Conservation (phyloP, 2,329 filamentous ascomycete genomes). For the Septoria petroselini region DNA sequence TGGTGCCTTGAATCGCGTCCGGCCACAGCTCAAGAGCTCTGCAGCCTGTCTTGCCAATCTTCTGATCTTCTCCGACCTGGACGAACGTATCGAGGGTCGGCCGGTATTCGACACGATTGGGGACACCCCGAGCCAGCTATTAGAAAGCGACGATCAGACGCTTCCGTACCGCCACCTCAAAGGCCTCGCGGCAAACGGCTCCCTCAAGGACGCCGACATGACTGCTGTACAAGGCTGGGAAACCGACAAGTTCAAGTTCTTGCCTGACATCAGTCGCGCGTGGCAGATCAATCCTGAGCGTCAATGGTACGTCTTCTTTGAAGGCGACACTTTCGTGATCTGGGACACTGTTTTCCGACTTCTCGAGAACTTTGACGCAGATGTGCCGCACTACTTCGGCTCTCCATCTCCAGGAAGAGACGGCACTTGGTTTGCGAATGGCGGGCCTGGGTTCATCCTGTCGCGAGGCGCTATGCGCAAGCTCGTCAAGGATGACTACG, state of each 20-base stretch:
- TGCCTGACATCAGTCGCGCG: conserved; percentile 51
- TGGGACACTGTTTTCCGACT: conserved; percentile 38
- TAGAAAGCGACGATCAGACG: conserved; percentile 19
- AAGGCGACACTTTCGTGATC: conserved; percentile 51
- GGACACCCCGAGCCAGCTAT: conserved; percentile 41
- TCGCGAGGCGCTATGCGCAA: conserved; percentile 47
- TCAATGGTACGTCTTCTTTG: conserved; percentile 54
- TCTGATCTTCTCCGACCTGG: conserved; percentile 51
- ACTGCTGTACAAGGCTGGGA: conserved; percentile 43
- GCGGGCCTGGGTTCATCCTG: conserved; percentile 50
- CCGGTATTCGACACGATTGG: conserved; percentile 47
- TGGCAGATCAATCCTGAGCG: conserved; percentile 47
- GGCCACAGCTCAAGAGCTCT: conserved; percentile 52
- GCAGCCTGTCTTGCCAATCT: conserved; percentile 52
- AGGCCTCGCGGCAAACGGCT: conserved; percentile 21
- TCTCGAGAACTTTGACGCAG: conserved; percentile 17
- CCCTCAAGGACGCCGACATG: conserved; percentile 8
- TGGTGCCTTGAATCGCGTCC: conserved; percentile 44
- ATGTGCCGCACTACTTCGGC: conserved; percentile 22
- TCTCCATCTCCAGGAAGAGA: conserved; percentile 37
- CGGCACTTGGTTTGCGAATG: conserved; percentile 48
- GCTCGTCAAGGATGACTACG: conserved; percentile 35
- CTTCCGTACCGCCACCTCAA: conserved; percentile 19
- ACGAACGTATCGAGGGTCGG: conserved; percentile 42
- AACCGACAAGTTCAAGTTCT: conserved; percentile 55